phyloP scores from a whole-genome alignment of 1,139 yeast species.

The Pneumocystis sp. region DNA sequence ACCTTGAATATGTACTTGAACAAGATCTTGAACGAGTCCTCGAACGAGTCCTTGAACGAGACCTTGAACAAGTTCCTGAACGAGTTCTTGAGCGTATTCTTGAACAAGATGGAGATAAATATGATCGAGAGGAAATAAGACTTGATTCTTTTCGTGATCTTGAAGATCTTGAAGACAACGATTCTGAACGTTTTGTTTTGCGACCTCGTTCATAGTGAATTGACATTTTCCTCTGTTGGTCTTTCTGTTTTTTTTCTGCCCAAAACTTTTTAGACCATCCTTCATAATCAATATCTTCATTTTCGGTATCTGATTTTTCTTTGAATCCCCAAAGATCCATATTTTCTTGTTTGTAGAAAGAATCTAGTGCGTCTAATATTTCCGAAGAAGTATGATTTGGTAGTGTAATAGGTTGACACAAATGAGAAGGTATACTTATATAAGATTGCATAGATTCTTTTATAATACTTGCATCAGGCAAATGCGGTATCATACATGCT shows the following conservation, averaged over 20 bases:
- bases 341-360: background rate
- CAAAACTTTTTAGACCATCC: background rate
- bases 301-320: background rate
- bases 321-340: background rate
- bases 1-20: background rate
- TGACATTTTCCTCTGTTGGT: background rate
- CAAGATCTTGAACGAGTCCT: background rate
- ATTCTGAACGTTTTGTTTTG: background rate
- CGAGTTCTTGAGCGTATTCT: background rate
- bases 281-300: background rate
- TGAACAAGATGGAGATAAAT: background rate
- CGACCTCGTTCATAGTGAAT: background rate
- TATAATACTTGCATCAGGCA: background rate
- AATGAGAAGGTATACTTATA: background rate
- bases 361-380: background rate
- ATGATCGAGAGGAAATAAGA: background rate
- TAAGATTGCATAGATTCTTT: background rate
- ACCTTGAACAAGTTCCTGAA: background rate
- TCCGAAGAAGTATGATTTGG: background rate
- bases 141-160: background rate
- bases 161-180: background rate
- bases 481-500: background rate
- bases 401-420: background rate
- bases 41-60: background rate
- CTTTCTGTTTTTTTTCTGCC: background rate